Conservation (phyloP, 2,329 filamentous ascomycete genomes). For the Neurospora sp. region DNA sequence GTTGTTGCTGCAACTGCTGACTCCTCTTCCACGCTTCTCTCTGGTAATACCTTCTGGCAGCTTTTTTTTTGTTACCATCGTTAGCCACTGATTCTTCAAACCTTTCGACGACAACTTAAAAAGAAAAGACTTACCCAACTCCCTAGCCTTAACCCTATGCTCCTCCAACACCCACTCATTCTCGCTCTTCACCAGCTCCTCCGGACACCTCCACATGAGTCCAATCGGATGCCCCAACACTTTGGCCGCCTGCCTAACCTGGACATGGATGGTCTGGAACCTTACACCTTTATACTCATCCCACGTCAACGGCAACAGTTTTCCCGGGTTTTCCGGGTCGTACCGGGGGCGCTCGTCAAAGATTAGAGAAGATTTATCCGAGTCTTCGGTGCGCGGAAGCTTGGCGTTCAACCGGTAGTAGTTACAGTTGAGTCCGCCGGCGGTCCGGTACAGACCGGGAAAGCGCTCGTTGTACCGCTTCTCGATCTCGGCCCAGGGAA, state of each 20-base stretch:
- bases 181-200: conserved; percentile 11
- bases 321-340: background rate
- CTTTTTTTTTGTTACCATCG: background rate
- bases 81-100: background rate
- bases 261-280: background rate
- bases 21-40: conserved; percentile 6
- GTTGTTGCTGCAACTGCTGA: background rate
- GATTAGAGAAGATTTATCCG: background rate
- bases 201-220: conserved; percentile 10
- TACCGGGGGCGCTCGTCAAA: background rate
- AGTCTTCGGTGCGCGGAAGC: conserved; percentile 6
- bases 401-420: conserved; percentile 16
- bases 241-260: background rate
- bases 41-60: conserved; percentile 8
- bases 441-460: conserved; percentile 6
- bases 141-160: conserved; percentile 7
- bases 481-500: conserved; percentile 11
- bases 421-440: conserved; percentile 9
- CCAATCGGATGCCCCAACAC: background rate
- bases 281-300: conserved; percentile 5
- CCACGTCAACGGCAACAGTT: conserved; percentile 1
- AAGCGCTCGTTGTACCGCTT: conserved; percentile 4
- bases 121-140: conserved; percentile 5
- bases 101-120: background rate
- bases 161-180: conserved; percentile 12